These are phyloP conservation scores for Kalmusia sp. DNA, from an alignment of 2,329 filamentous ascomycete species.

Conservation along the genomic window DNA sequence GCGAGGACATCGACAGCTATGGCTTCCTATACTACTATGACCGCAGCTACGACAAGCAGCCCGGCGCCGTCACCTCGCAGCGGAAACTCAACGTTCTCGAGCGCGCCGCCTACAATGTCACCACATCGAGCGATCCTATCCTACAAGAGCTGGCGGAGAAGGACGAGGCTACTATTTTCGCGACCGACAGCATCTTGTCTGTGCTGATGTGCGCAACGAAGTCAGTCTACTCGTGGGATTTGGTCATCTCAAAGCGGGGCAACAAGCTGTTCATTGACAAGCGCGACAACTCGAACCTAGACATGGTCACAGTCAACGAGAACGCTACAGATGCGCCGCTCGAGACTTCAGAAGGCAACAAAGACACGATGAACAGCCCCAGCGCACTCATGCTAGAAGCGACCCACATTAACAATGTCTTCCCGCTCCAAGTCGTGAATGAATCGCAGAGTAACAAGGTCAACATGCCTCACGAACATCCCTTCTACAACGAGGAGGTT, in stretches of 20 bases:
- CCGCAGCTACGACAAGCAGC: conserved; percentile 90
- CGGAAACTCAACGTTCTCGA: conserved; percentile 88
- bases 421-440: conserved; percentile 90
- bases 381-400: conserved; percentile 91
- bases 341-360: conserved; percentile 88
- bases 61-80: conserved; percentile 83
- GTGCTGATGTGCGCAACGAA: conserved; percentile 99
- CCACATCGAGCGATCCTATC: conserved; percentile 92
- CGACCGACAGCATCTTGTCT: conserved; percentile 94
- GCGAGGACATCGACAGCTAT: conserved; percentile 93
- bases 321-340: conserved; percentile 95
- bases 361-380: conserved; percentile 96
- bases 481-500: conserved; percentile 94
- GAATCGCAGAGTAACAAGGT: conserved; percentile 82
- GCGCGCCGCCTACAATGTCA: conserved; percentile 97
- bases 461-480: conserved; percentile 87
- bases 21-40: conserved; percentile 99
- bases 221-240: conserved; percentile 97
- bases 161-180: conserved; percentile 95
- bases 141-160: conserved; percentile 97
- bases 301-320: conserved; percentile 99
- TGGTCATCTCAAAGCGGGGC: conserved; percentile 89
- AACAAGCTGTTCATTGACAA: conserved; percentile 99
- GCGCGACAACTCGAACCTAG: conserved; percentile 90
- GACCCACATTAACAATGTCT: conserved; percentile 99